Percentiles rank a stretch among this genome's conserved stretches.
These are phyloP conservation scores for Pseudoneurospora amorphoporcata DNA, from an alignment of 495 filamentous ascomycete species.

Conservation along the genomic window DNA sequence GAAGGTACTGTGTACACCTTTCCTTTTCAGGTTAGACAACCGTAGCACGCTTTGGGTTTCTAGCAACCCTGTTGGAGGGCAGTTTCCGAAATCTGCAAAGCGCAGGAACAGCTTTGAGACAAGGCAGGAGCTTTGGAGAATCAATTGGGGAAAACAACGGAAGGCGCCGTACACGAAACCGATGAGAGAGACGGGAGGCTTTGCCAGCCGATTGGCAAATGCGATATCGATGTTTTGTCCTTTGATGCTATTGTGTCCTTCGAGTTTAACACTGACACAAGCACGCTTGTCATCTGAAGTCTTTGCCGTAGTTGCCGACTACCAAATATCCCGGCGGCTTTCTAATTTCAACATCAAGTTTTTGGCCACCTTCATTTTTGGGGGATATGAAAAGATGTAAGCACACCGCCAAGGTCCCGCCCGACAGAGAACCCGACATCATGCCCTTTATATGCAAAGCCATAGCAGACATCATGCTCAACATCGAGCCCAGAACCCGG, in stretches of 20 bases:
- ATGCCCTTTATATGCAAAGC: background rate
- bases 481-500: background rate
- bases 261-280: background rate
- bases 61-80: conserved; percentile 6
- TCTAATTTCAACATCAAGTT: background rate
- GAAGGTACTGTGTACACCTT: conserved; percentile 13
- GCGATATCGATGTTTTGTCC: background rate
- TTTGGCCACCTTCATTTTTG: background rate
- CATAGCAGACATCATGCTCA: background rate
- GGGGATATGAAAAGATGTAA: background rate
- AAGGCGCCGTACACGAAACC: background rate
- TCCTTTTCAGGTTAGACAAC: conserved; percentile 17
- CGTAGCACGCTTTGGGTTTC: background rate
- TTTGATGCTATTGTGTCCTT: background rate
- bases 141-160: background rate
- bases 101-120: background rate
- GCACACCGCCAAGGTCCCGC: too few species aligned
- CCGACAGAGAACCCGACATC: too few species aligned
- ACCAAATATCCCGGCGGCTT: background rate
- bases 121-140: background rate
- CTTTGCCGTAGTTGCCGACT: background rate
- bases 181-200: background rate
- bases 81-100: conserved; percentile 1
- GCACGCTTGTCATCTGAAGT: background rate
- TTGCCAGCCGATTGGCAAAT: background rate